phyloP scores from a whole-genome alignment of 257 asterid species.

The Ocimum tenuiflorum region DNA sequence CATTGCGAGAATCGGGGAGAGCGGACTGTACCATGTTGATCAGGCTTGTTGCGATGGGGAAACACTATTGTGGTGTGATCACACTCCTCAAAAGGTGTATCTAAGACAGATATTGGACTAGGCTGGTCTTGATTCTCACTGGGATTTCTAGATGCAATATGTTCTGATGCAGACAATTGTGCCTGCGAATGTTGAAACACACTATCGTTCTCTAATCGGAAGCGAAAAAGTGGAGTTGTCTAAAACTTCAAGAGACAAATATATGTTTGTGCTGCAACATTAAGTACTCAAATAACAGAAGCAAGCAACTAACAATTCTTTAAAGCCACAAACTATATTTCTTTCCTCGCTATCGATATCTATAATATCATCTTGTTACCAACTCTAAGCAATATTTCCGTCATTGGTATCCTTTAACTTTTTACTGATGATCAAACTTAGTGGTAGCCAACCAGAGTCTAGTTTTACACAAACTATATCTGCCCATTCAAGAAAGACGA shows the following conservation, averaged over 20 bases:
- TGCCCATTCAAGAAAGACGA: neutral
- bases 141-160: conserved; percentile 34
- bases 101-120: conserved; percentile 86
- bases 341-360: neutral
- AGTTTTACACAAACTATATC: neutral
- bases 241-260: conserved; percentile 2
- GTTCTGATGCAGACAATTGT: conserved; percentile 25
- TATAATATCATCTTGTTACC: neutral
- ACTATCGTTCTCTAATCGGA: neutral
- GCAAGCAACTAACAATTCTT: neutral
- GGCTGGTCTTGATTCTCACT: conserved; percentile 80
- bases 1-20: neutral
- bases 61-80: conserved; percentile 31
- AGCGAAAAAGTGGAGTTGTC: neutral
- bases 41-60: conserved; percentile 36
- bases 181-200: conserved; percentile 34
- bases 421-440: neutral
- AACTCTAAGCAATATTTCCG: no score
- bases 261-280: neutral
- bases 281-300: no score
- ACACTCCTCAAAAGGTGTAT: conserved; percentile 61
- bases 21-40: conserved; percentile 37
- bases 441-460: neutral
- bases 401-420: neutral
- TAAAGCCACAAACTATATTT: neutral